Conservation (phyloP, 2,329 filamentous ascomycete species). For the Talaromyces piceae region DNA sequence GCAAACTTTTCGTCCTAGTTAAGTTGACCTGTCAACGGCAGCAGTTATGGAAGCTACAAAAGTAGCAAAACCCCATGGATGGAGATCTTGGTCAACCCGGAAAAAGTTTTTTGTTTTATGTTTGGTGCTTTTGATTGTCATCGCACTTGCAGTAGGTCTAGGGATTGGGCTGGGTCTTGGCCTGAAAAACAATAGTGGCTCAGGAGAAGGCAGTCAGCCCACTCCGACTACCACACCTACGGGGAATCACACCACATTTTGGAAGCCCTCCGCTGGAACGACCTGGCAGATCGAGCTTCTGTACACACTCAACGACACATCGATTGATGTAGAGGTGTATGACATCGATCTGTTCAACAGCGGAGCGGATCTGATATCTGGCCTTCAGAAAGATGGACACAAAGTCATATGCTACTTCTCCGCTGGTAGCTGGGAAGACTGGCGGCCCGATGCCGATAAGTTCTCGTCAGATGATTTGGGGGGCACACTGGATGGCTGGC, state of each 20-base stretch:
- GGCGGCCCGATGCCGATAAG: conserved; percentile 49
- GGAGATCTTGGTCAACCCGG: conserved; percentile 15
- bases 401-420: conserved; percentile 71
- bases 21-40: background rate
- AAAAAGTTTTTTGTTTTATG: conserved; percentile 26
- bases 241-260: conserved; percentile 26
- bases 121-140: conserved; percentile 20
- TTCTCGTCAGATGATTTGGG: conserved; percentile 54
- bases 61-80: background rate
- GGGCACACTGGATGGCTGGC: conserved; percentile 55
- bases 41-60: background rate
- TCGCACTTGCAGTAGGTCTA: conserved; percentile 48
- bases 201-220: conserved; percentile 17
- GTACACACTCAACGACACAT: conserved; percentile 34
- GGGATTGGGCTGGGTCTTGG: conserved; percentile 54
- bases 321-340: conserved; percentile 49
- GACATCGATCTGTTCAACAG: conserved; percentile 57
- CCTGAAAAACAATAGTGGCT: conserved; percentile 29
- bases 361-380: conserved; percentile 37
- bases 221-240: conserved; percentile 3
- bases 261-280: conserved; percentile 47
- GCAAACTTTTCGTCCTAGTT: background rate
- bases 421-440: conserved; percentile 60
- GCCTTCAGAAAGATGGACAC: conserved; percentile 45
- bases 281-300: conserved; percentile 58